Evolutionary conservation across 805 yeast genomes (phyloP).

Genomic region (Blastobotrys robertii): DNA sequence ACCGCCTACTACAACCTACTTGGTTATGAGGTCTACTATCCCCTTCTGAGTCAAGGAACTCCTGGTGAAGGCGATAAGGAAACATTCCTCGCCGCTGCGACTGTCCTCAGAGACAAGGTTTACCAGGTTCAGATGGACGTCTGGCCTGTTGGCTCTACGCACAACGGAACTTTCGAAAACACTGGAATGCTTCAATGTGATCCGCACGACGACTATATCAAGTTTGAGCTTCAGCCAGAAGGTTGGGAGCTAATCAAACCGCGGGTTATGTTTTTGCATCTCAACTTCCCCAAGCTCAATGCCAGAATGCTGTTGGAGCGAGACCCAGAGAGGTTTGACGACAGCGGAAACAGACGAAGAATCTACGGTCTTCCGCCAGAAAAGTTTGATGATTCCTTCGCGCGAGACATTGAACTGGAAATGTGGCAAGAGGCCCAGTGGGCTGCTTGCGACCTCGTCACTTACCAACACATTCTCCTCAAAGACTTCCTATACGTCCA

Average conservation of each 20-base stretch:
- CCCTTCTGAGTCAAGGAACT: slow-evolving; percentile 48
- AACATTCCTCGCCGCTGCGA: slow-evolving; percentile 64
- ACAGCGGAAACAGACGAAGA: slow-evolving; percentile 39
- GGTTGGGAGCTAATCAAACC: slow-evolving; percentile 4
- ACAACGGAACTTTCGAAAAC: slow-evolving; percentile 39
- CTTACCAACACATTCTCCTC: slow-evolving; percentile 3
- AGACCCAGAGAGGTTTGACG: slow-evolving; percentile 31
- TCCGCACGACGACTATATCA: slow-evolving; percentile 47
- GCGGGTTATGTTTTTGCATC: slow-evolving; percentile 44
- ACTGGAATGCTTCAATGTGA: slow-evolving; percentile 71
- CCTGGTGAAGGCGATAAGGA: slow-evolving; percentile 79
- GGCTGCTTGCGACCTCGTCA: slow-evolving; percentile 9
- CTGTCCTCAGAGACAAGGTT: slow-evolving; percentile 46
- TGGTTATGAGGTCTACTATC: slow-evolving; percentile 53
- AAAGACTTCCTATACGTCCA: slow-evolving; percentile 4
- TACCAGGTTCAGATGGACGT: slow-evolving; percentile 39
- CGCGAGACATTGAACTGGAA: slow-evolving; percentile 9
- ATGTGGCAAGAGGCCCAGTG: slow-evolving; percentile 14
- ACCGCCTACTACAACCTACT: slow-evolving; percentile 56
- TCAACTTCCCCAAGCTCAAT: slow-evolving; percentile 58
- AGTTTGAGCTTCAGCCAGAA: slow-evolving; percentile 6
- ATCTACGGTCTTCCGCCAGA: slow-evolving; percentile 41
- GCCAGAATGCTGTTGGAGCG: slow-evolving; percentile 41
- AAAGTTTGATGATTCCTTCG: background rate
- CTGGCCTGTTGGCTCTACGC: slow-evolving; percentile 30